A percentile compares a stretch with the other conserved stretches of the same genome.
Conservation (phyloP, 1,139 yeast genomes). For the Suzukiozyma palmioleophila region DNA sequence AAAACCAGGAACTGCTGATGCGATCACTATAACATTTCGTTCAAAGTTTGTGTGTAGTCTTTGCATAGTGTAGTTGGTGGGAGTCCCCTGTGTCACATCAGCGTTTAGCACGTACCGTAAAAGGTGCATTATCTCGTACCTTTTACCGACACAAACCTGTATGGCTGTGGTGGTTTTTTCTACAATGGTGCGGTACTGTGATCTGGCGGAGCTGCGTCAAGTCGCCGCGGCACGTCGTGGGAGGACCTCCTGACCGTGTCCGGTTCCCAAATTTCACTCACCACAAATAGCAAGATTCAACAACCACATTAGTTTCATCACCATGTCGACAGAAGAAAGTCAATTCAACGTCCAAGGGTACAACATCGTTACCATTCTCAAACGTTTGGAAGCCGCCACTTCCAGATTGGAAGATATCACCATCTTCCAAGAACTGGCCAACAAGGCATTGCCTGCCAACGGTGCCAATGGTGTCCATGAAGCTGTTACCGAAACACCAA, state of each 20-base stretch:
- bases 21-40: too few relatives aligned
- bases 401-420: conserved; percentile 89
- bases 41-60: too few relatives aligned
- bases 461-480: not conserved
- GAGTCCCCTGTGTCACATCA: too few relatives aligned
- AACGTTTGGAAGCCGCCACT: conserved; percentile 88
- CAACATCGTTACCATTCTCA: conserved; percentile 75
- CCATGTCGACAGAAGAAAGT: conserved; percentile 44
- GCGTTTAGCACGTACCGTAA: too few relatives aligned
- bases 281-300: not conserved
- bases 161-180: too few relatives aligned
- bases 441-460: conserved; percentile 2
- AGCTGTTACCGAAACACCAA: conserved; percentile 6
- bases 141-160: too few relatives aligned
- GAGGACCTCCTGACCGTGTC: not conserved
- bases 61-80: too few relatives aligned
- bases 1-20: too few relatives aligned
- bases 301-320: not conserved
- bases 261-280: not conserved
- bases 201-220: too few relatives aligned
- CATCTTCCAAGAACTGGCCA: conserved; percentile 61
- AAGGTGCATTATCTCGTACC: too few relatives aligned
- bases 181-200: too few relatives aligned
- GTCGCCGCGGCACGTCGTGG: conserved; percentile 2
- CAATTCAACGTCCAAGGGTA: conserved; percentile 70